Base-by-base conservation (phyloP, 495 filamentous ascomycete species). In the Ramalina peruviana region DNA sequence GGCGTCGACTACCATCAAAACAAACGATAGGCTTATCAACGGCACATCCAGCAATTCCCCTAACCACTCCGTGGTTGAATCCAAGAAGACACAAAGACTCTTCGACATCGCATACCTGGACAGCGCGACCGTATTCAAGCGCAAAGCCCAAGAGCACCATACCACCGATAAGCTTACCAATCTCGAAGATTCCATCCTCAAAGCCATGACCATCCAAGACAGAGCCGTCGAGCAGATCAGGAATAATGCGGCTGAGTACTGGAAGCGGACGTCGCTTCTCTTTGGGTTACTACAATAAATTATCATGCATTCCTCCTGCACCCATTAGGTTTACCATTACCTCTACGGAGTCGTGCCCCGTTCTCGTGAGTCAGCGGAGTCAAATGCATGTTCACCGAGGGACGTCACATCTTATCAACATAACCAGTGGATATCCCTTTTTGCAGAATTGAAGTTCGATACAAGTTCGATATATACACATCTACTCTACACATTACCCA, bases 81-180 rank as follows among this genome's bases (percentile, higher is more conserved):
- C 85, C 46, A 66, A 76, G 55, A 71, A 77, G 10, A 72, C 82
- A 6, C 92, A 96, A 57, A 73, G 82, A 43, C 70, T 89, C 19
- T 92, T 93, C 55, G 92, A 98, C 59, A 62, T 81, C 7, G 53
- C 76, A 27, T 85, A 88, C 51, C 69, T 96, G 13, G 64, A 72
- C 13, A 57, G 66, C 49, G 76, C 72, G 21, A 59, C 73, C 4
- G 27, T 17, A 20, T 50, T 55, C 38, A 63, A 33, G 27, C 7
- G 27, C 11, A 52, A 54, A 25, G 51, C 49, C 9, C 50, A 58
- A 43, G 52, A 55, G 6, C 60, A 62, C 21, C 51, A 58, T 40
- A 30, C 47, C 17, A 23, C 17, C 16, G 48, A 51, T 19, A n/a
- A 38, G 7, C 51, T 66, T 3, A 46, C 54, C 3, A 48, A 40